phyloP scores from a whole-genome alignment of 2,329 filamentous ascomycete genomes.

The Venturia aucupariae region DNA sequence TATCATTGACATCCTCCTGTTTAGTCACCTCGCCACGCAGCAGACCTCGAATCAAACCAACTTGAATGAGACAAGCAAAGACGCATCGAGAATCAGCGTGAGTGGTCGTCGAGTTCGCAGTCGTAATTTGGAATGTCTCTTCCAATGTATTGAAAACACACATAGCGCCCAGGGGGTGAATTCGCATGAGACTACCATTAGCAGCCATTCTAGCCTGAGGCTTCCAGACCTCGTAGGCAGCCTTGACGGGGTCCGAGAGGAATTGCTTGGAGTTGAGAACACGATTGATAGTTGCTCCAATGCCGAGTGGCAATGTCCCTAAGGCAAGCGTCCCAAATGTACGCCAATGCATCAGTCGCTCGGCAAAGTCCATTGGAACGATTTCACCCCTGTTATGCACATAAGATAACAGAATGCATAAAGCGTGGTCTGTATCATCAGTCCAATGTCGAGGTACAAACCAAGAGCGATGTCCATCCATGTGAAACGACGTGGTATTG shows the following conservation, averaged over 20 bases:
- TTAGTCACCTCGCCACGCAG: conserved; percentile 38
- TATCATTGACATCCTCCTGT: conserved; percentile 31
- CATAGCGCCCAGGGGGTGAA: conserved; percentile 39
- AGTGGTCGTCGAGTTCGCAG: conserved; percentile 36
- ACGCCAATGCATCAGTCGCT: no score
- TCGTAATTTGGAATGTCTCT: conserved; percentile 37
- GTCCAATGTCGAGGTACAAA: no score
- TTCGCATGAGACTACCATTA: conserved; percentile 46
- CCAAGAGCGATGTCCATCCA: no score
- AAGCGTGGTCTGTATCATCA: no score
- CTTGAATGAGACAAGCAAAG: conserved; percentile 40
- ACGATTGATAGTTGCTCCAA: neutral
- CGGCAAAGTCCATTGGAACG: no score
- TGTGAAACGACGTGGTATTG: no score
- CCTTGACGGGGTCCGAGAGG: conserved; percentile 24
- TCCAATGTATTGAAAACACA: conserved; percentile 33
- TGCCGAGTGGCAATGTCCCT: no score
- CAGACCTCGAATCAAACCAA: conserved; percentile 38
- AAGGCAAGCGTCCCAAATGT: no score
- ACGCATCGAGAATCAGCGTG: conserved; percentile 45
- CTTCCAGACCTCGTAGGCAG: neutral
- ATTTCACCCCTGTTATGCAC: no score
- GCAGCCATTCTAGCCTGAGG: conserved; percentile 29
- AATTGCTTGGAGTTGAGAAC: neutral
- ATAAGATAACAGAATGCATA: no score